phyloP scores from a whole-genome alignment of 169 alveolate species.

The Plasmodium berghei region DNA sequence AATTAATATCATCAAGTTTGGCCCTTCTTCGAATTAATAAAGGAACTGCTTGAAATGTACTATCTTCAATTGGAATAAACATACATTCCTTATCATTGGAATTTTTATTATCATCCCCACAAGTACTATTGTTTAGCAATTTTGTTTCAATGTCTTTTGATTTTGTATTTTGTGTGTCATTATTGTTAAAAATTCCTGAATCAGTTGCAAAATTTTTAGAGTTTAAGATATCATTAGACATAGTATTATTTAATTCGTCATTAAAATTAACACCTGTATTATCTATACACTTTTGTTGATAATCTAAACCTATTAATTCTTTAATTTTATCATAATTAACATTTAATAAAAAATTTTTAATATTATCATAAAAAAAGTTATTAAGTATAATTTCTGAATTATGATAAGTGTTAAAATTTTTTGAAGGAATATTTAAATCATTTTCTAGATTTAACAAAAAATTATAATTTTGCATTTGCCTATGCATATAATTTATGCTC shows the following conservation, averaged over 20 bases:
- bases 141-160: constrained; percentile 3
- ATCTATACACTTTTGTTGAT: constrained; percentile 26
- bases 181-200: constrained; percentile 2
- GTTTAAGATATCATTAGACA: constrained; percentile 8
- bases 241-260: neutral
- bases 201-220: neutral
- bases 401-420: constrained; percentile 38
- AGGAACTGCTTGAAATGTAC: constrained; percentile 82
- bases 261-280: neutral
- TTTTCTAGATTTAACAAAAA: constrained; percentile 56
- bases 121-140: neutral
- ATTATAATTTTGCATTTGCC: constrained; percentile 76
- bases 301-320: constrained; percentile 14
- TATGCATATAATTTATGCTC: constrained; percentile 41
- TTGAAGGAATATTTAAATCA: constrained; percentile 46
- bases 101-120: constrained; percentile 25
- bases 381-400: constrained; percentile 40
- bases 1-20: constrained; percentile 81
- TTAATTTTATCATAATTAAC: constrained; percentile 60
- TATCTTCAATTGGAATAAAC: constrained; percentile 75
- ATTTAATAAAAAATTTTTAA: constrained; percentile 50
- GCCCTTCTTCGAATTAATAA: constrained; percentile 82
- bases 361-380: constrained; percentile 54
- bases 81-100: constrained; percentile 4
- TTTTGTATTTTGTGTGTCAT: neutral